Conservation (phyloP, 164 flowering plant genomes). For the Taxillus chinensis region DNA sequence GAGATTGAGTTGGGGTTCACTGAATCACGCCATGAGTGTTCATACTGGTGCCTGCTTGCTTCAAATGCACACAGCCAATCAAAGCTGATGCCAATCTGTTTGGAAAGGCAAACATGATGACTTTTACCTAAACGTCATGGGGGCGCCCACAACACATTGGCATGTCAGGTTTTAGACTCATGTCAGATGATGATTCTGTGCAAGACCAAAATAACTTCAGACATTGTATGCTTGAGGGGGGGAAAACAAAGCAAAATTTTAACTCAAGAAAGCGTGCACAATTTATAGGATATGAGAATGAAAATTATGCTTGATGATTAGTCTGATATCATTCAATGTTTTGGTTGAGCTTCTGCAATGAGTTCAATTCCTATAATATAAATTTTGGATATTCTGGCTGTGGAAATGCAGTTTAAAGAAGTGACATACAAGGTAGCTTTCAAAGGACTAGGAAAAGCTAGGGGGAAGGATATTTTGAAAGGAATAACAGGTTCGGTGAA, state of each 20-base stretch:
- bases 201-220: too few species aligned
- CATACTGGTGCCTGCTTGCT: constrained; percentile 6
- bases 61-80: constrained; percentile 3
- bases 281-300: too few species aligned
- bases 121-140: constrained; percentile 21
- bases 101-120: constrained; percentile 37
- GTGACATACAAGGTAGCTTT: constrained; percentile 65
- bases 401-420: constrained; percentile 72
- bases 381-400: too few species aligned
- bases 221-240: too few species aligned
- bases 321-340: too few species aligned
- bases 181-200: constrained; percentile 28
- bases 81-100: constrained; percentile 22
- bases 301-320: too few species aligned
- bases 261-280: too few species aligned
- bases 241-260: too few species aligned
- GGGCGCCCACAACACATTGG: constrained; percentile 25
- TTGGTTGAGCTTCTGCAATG: too few species aligned
- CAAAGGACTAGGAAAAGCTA: constrained; percentile 39
- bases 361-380: too few species aligned
- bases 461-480: constrained; percentile 63
- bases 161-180: constrained; percentile 41
- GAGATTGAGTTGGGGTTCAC: too few species aligned
- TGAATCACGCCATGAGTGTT: not conserved
- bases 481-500: constrained; percentile 71